Conservation (phyloP, 352 stramenopile genomes). For the Albugo candida region DNA sequence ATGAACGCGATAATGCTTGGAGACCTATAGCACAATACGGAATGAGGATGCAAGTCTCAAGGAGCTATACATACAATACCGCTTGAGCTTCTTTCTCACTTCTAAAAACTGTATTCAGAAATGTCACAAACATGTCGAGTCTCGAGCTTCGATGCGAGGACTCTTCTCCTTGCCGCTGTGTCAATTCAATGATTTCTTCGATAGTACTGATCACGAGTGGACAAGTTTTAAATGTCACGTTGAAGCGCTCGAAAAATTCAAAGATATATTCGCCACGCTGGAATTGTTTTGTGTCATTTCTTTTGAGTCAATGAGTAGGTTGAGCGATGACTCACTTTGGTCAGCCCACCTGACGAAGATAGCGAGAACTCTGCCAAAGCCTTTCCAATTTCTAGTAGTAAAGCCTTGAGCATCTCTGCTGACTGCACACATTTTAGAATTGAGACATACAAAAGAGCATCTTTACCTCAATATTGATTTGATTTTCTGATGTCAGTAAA, state of each 20-base stretch:
- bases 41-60: not conserved
- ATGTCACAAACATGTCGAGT: constrained; percentile 60
- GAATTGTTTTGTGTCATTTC: not conserved
- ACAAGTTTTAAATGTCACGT: constrained; percentile 77
- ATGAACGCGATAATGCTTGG: constrained; percentile 70
- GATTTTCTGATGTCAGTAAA: constrained; percentile 22
- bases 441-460: not conserved
- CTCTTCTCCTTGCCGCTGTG: constrained; percentile 23
- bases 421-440: constrained; percentile 20
- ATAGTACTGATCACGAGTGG: constrained; percentile 75
- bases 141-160: constrained; percentile 44
- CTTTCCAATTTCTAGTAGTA: constrained; percentile 75
- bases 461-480: constrained; percentile 38
- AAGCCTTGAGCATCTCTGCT: constrained; percentile 48
- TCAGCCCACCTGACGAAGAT: constrained; percentile 50
- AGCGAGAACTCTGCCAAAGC: constrained; percentile 57
- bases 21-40: constrained; percentile 15
- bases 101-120: constrained; percentile 71
- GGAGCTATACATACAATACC: constrained; percentile 11
- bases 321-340: constrained; percentile 25
- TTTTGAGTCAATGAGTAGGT: not conserved
- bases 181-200: constrained; percentile 76
- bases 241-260: constrained; percentile 80
- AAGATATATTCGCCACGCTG: constrained; percentile 79
- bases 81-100: constrained; percentile 58